Base-by-base conservation (phyloP, 257 asterid species). In the Apocynum venetum region DNA sequence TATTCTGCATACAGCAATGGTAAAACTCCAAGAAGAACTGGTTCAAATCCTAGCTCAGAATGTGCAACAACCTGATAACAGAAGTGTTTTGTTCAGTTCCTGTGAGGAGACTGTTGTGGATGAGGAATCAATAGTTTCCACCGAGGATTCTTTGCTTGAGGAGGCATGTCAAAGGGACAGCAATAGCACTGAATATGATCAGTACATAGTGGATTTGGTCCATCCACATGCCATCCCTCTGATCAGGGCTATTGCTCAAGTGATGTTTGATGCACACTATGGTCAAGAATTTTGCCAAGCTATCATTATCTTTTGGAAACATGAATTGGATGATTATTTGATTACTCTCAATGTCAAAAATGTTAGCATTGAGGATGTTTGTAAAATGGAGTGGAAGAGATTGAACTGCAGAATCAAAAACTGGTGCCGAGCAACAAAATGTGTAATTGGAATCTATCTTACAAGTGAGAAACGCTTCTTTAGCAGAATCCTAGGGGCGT, bases 371-470 rank as follows among this genome's bases (percentile, higher is more conserved):
- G 98, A 95, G 72, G 99, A 95, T 76, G 97, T 91, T 19, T 70
- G 91, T 86, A 95, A 81, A 78, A 89, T 95, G 99, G 98, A 90
- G 49, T 95, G 99, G 99, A 84, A 81, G 36, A 75, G 82, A 1
- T 74, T 95, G 75, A 90, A 93, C 86, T 85, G 93, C 35, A 91
- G 90, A 51, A 93, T 93, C 83, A 83, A 97, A 87, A 85, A 88
- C 75, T 95, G 99, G 99, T 82, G 91, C 46, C 83, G 96, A 13
- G 96, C 91, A 2, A 86, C 93, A 91, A 93, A 89, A 86, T 80
- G 88, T 4, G 91, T 95, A 51, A 92, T 93, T 13, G 91, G 98
- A 15, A 84, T 89, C 71, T 89, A 93, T 74, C 97, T 95, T 12
- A 89, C 92, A 1, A 89, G 93, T 15, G 94, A 91, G 71, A 95